These are phyloP conservation scores for Rubroboletus satanas DNA, from an alignment of 768 basidiomycete species.

Conservation along the genomic window DNA sequence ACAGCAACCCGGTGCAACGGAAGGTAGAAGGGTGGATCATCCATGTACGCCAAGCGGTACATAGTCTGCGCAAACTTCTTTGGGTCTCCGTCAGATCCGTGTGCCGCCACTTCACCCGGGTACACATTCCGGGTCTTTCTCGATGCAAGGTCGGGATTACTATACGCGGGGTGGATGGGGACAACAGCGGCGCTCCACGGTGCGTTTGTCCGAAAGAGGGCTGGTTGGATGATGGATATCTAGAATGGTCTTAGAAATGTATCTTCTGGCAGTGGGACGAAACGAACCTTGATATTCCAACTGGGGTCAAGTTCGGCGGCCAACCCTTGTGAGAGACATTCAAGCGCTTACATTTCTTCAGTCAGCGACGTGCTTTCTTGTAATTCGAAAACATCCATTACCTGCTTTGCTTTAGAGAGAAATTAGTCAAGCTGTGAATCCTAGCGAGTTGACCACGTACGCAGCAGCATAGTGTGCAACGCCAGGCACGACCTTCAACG, in stretches of 20 bases:
- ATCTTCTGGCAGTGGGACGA: neutral
- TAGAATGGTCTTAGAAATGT: neutral
- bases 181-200: constrained; percentile 1
- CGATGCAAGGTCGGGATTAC: constrained; percentile 15
- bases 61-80: constrained; percentile 22
- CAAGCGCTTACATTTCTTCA: constrained; percentile 29
- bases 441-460: constrained; percentile 14
- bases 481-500: constrained; percentile 20
- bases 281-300: constrained; percentile 47
- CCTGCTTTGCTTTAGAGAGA: constrained; percentile 23
- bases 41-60: constrained; percentile 17
- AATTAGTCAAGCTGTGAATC: neutral
- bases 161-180: constrained; percentile 22
- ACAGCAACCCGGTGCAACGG: constrained; percentile 24
- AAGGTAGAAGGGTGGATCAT: constrained; percentile 25
- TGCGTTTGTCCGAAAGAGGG: constrained; percentile 18
- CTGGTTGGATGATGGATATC: constrained; percentile 27
- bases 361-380: neutral
- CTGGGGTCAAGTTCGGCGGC: constrained; percentile 39
- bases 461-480: constrained; percentile 24
- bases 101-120: constrained; percentile 5
- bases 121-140: constrained; percentile 9
- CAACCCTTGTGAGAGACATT: constrained; percentile 38
- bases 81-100: constrained; percentile 16
- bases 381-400: neutral